phyloP scores from a whole-genome alignment of 192 early-diverging fungal genomes.

The Martensiomyces pterosporus region DNA sequence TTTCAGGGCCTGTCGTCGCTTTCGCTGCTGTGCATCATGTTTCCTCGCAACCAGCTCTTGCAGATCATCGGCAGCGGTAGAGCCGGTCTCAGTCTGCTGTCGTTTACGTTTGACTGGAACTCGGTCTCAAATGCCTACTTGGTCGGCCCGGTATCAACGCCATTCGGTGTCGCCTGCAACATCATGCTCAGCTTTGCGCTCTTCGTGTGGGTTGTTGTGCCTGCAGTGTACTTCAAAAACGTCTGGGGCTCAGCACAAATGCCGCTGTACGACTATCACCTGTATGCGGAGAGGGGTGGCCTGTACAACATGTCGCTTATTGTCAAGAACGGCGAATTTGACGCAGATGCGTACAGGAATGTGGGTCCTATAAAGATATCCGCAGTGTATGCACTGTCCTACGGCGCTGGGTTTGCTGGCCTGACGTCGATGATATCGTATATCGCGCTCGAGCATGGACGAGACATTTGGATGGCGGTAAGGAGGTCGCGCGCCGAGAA shows the following conservation, averaged over 20 bases:
- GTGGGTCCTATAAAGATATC: conserved; percentile 52
- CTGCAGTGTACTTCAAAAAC: conserved; percentile 51
- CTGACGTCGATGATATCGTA: conserved; percentile 58
- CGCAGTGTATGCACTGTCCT: conserved; percentile 50
- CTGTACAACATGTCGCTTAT: conserved; percentile 37
- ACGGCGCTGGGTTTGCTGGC: conserved; percentile 55
- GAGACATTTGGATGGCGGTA: conserved; percentile 49
- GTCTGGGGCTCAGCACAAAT: conserved; percentile 47
- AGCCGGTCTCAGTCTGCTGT: conserved; percentile 38
- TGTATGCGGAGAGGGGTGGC: conserved; percentile 36
- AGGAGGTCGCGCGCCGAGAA: conserved; percentile 35
- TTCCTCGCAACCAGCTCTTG: conserved; percentile 10
- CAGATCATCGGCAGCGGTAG: conserved; percentile 14
- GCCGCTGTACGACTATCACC: conserved; percentile 38
- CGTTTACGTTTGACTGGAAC: conserved; percentile 48
- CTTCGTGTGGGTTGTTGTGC: conserved; percentile 52
- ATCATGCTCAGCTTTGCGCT: conserved; percentile 51
- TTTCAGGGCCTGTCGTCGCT: conserved; percentile 30
- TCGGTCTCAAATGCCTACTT: background rate
- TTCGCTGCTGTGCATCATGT: conserved; percentile 37
- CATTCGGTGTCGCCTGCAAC: conserved; percentile 47
- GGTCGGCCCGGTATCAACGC: conserved; percentile 1
- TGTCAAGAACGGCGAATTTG: conserved; percentile 20
- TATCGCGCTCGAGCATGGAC: conserved; percentile 58
- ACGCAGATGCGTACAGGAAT: conserved; percentile 36